Base-by-base conservation (phyloP, 2,329 filamentous ascomycete genomes). In the Camillea tinctor region DNA sequence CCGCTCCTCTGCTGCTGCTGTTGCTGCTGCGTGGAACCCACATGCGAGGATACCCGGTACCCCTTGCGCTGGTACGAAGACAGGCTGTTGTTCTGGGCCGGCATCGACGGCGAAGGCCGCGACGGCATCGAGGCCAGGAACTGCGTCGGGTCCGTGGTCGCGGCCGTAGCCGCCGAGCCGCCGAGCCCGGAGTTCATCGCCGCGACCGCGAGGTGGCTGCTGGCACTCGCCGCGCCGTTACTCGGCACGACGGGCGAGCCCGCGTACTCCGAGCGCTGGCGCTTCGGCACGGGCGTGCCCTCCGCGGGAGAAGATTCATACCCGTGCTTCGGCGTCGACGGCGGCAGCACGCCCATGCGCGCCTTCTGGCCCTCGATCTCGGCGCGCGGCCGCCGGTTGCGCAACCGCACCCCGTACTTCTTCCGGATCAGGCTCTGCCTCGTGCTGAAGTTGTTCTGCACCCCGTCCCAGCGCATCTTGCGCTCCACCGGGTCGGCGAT, bases 341-440 rank as follows among this genome's bases (percentile, higher is more conserved):
- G 24, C 8, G 24, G 65, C 58, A 70, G 71, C 24, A 79, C 67
- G 13, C 77, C 76, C 56, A 74, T 71, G 9, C 79, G 78, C n/a
- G 77, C 73, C 8, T 68, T 71, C 60, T 80, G 77, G 0, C 76
- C 75, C 2, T 79, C 74, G 17, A 84, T 80, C 60, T 81, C 79
- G 0, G 74, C 75, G 60, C 70, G 79, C 2, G 78, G 79, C 0
- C 83, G 79, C 13, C 82, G 74, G 63, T 80, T 76, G 0, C 81
- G 78, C 15, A 86, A 75, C 1, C 78, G 77, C 30, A 87, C 82
- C n/a, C 84, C 84, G 61, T 81, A 86, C 61, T 80, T 84, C 68
- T 84, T 86, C 13, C 84, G 79, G 2, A 84, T 81, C n/a, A 77
- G 77, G 56, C 81, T 84, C 68, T 84, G 82, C 59, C 83, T 84